Percentiles rank a stretch among this genome's conserved stretches.
These are phyloP conservation scores for Acanthamoeba lenticulata DNA, from an alignment of 208 protist genomes.

Conservation along the genomic window DNA sequence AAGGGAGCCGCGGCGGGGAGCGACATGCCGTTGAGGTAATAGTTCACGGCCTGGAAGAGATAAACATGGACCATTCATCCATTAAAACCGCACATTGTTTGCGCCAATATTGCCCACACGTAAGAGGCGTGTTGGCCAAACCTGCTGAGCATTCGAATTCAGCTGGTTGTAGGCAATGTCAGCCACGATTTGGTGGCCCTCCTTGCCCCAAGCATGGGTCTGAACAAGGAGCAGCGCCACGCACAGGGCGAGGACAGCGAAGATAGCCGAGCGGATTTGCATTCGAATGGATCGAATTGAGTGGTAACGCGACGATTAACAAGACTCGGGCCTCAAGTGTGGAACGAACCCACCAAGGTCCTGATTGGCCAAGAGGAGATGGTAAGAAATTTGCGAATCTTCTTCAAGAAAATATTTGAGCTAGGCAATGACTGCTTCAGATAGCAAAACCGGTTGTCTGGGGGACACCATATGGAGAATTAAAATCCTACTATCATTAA, in stretches of 20 bases:
- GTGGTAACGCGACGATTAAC: neutral
- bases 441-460: no score
- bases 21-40: constrained; percentile 9
- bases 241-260: neutral
- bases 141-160: constrained; percentile 3
- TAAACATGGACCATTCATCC: no score
- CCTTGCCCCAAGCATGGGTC: constrained; percentile 63
- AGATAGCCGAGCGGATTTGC: neutral
- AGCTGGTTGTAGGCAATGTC: constrained; percentile 58
- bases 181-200: constrained; percentile 69
- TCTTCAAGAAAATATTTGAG: no score
- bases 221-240: neutral
- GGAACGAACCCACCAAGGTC: no score
- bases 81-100: no score
- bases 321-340: no score
- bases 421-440: no score
- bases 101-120: no score
- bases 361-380: no score
- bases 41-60: constrained; percentile 15
- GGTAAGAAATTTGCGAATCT: no score
- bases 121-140: neutral
- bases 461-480: no score
- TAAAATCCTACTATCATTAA: no score
- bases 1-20: constrained; percentile 38
- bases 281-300: neutral